Conservation (phyloP, 2,329 filamentous ascomycete genomes). For the Verticillium nonalfalfae region DNA sequence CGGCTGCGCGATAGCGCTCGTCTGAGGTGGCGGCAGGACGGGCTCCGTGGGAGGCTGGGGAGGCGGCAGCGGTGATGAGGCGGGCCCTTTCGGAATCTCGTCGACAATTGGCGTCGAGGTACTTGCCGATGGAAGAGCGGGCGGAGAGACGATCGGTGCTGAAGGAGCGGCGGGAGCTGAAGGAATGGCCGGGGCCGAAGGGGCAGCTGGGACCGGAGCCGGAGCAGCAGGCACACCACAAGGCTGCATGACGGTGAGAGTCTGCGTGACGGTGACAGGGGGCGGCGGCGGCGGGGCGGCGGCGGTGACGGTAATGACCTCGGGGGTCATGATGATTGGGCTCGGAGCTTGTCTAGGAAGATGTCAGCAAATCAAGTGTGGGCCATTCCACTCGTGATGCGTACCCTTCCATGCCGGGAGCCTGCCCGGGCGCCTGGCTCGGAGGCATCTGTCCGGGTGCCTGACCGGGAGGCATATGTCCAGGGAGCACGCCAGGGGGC, state of each 20-base stretch:
- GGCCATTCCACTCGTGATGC: not conserved
- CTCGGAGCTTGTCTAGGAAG: not conserved
- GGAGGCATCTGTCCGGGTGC: not conserved
- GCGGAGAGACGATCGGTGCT: not conserved
- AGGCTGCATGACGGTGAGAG: slow-evolving; percentile 13
- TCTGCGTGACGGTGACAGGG: slow-evolving; percentile 19
- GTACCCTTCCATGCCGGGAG: not conserved
- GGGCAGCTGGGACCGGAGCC: slow-evolving; percentile 1
- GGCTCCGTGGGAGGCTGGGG: not conserved
- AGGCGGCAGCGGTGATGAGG: not conserved
- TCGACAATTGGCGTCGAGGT: slow-evolving; percentile 8
- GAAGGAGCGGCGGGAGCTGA: slow-evolving; percentile 3
- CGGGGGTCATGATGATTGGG: not conserved
- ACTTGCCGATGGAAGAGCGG: slow-evolving; percentile 9
- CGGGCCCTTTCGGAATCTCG: not conserved
- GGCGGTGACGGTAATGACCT: slow-evolving; percentile 1
- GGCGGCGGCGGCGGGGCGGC: not conserved
- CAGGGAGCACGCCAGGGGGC: not conserved
- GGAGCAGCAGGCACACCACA: slow-evolving; percentile 5
- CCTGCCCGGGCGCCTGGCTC: not conserved
- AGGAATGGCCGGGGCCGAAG: not conserved
- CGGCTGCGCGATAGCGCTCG: not conserved
- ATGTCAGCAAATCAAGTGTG: not conserved
- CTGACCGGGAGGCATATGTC: not conserved
- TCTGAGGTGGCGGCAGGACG: not conserved